Base-by-base conservation (phyloP, 768 basidiomycete species). In the Rhodosporidiobolus odoratus region DNA sequence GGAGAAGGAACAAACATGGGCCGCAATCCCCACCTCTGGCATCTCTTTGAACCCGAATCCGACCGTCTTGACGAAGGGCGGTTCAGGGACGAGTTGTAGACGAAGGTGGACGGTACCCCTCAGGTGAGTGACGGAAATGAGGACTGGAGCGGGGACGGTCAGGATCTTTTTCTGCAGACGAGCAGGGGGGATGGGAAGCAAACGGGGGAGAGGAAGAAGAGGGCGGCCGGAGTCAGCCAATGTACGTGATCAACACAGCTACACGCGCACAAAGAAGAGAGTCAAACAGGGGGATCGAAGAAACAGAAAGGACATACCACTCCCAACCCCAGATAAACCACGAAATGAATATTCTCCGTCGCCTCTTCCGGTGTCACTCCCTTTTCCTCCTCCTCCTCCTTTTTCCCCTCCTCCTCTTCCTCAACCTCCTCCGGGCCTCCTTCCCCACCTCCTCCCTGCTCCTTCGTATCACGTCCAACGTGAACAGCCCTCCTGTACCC, bases 21-120 rank as follows among this genome's bases (percentile, higher is more conserved):
- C 66, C 1, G n/a, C 7, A 8, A 62, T 38, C 15, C 27, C 56
- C 47, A 68, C 62, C 19, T 50, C 30, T 10, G 60, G 60, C 35
- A 62, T 35, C 10, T 17, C 60, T 2, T 27, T 4, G 27, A 62
- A 47, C 27, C 38, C 27, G 61, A 63, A 57, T 6, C 12, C 37
- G 61, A 62, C 65, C 10, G 62, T 62, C 65, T 62, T 57, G 47
- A 70, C 68, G 35, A 74, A 74, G 1, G 72, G 72, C 21, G 68
- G 68, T 52, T 74, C 72, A 23, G 72, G 66, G 12, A 66, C 62
- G 38, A 74, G 53, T 38, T 66, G 53, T 10, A 74, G 40, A 1
- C 68, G 52, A 47, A 66, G 13, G 16, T 56, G 52, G 4, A 60
- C 56, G 13, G n/a, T 13, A 10, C 72, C 72, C 15, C 34, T 32